phyloP scores from a whole-genome alignment of 2,329 filamentous ascomycete genomes.

The Fusarium multiceps region DNA sequence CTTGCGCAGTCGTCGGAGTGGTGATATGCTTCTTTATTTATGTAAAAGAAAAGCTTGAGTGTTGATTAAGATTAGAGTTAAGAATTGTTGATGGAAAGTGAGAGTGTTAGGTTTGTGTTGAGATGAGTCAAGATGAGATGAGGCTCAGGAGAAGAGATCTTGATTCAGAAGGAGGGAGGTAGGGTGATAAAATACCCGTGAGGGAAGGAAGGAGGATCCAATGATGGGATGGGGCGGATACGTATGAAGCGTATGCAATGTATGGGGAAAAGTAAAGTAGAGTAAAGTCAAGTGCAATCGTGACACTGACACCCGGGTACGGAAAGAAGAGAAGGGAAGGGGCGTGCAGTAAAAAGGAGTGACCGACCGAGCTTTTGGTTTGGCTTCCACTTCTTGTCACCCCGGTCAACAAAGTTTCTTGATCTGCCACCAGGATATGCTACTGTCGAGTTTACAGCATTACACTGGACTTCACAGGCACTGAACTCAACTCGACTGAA shows the following conservation, averaged over 20 bases:
- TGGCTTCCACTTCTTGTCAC: not conserved
- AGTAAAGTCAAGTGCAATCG: not conserved
- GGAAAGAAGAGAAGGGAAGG: not conserved
- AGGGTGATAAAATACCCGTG: constrained; percentile 45
- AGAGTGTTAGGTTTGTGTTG: not conserved
- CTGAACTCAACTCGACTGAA: not conserved
- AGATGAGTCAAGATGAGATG: constrained; percentile 9
- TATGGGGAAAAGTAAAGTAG: constrained; percentile 38
- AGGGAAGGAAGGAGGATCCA: constrained; percentile 3
- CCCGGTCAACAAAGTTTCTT: constrained; percentile 41
- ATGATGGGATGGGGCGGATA: constrained; percentile 25
- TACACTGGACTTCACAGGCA: not conserved
- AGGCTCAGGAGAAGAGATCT: constrained; percentile 17
- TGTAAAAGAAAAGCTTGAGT: not conserved
- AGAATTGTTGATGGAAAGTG: not conserved
- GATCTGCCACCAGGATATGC: constrained; percentile 45
- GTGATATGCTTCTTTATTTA: not conserved
- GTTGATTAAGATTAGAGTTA: not conserved
- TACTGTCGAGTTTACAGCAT: constrained; percentile 41
- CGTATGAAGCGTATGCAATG: constrained; percentile 44
- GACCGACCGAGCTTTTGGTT: constrained; percentile 2
- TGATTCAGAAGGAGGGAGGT: constrained; percentile 39
- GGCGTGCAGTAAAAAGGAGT: not conserved
- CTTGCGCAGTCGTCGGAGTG: not conserved
- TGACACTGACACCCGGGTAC: constrained; percentile 11